Base-by-base conservation (phyloP, 2,329 filamentous ascomycete species). In the Lasiodiplodia citricola region DNA sequence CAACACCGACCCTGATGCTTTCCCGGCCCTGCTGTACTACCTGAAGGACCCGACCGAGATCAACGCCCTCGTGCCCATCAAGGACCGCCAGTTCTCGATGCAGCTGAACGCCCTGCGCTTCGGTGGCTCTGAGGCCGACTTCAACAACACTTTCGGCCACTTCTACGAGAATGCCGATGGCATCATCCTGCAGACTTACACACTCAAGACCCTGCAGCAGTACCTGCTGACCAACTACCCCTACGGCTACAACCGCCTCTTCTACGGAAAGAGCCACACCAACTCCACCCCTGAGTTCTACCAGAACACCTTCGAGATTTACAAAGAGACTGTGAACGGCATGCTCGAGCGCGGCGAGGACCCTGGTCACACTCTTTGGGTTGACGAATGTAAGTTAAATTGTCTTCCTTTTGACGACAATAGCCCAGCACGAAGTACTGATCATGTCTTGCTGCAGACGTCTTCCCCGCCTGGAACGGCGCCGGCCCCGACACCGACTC, bases 191-290 rank as follows among this genome's bases (percentile, higher is more conserved):
- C 7, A 67, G 25, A 50, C 41, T 11, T 67, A 67, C 41, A 28
- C 64, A n/a, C 64, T 67, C 25, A 67, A 67, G 64, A 51, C 64
- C 2, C 44, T 67, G 25, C 64, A 67, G 41, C 64, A 67, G 31
- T 67, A 67, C 52, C 41, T 67, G 10, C 64, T 67, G 18, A 67
- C 64, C 41, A 67, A 67, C 54, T 67, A 67, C 31, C 64, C 64
- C 14, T 67, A 67, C 64, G 64, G 64, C 54, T 67, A 67, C 64
- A 67, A 67, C 52, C 64, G 64, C 16, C 25, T 67, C 25, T 67
- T 67, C 21, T 67, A 67, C 41, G 64, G 64, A 37, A 67, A 67
- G 64, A 67, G 64, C 38, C 64, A 67, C 64, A 67, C 64, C 18
- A 57, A 58, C 64, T 67, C 64, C 10, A 67, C 64, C 23, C 21